Evolutionary conservation across 768 basidiomycete species (phyloP), one percentile per base, ranked within the genome.

Genomic region (Mycena pura): DNA sequence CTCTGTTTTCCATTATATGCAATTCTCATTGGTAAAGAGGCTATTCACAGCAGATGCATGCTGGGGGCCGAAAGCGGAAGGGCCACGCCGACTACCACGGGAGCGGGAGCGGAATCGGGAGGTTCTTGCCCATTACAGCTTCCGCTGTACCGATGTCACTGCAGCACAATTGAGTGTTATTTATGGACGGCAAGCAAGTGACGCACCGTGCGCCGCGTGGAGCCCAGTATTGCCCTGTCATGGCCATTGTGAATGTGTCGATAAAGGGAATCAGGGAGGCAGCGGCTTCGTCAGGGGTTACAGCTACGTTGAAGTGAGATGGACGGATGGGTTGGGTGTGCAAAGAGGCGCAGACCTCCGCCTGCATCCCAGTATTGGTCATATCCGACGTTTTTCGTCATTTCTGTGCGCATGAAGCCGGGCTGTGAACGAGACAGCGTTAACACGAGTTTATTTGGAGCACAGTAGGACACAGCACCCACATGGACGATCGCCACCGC

Each of bases 141-240:
- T 80, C 77, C 14, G 78, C 79, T 56, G 79, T 76, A 1, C 79
- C 80, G 45, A 83, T 81, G 40, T 82, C 82, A 48, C 80, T 80
- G 45, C 36, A 13, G 40, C 21, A 9, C 6, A 15, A 24, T 36
- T 28, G 5, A 15, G 15, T 32, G 47, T 28, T 28, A 61, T 1
- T 21, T 22, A 19, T 27, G n/a, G 9, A 15, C 21, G 27, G 7
- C 2, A 47, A 5, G 19, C 21, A 31, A 31, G 11, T 14, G 38
- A 53, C 68, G 34, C 40, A 77, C 77, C 75, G 63, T n/a, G 78
- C 71, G 6, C 78, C 79, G 65, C 79, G 74, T 17, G 81, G 81
- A 6, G 81, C 81, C 81, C 80, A 82, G 57, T 78, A 77, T 44
- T 78, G 73, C 6, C 82, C 82, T 0, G 74, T 73, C 58, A 76